Base-by-base conservation (phyloP, 306 rosid species). In the Pterocarpus santalinus region DNA sequence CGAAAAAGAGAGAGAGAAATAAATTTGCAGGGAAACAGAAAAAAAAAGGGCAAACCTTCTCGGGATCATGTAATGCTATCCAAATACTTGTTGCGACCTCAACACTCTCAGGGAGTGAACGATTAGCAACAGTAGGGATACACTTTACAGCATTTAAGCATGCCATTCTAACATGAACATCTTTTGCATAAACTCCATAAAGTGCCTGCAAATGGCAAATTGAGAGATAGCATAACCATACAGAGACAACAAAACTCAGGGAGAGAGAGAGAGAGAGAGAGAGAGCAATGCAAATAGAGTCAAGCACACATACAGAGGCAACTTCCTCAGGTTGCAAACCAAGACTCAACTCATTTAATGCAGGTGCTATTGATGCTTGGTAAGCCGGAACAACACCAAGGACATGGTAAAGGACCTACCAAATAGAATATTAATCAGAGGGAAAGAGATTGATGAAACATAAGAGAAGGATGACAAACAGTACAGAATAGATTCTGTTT, bases 31-130 rank as follows among this genome's bases (percentile, higher is more conserved):
- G 44, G 74, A 14, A 46, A 52, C 7, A 53, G 28, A 38, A 34
- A 17, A 2, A 0, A 9, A 69, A 86, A 51, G 47, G 41, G 15
- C 87, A 61, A 86, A 95, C 99, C 99, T 95, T 95, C 73, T 95
- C 92, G 15, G 95, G 98, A 67, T 95, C 99, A 72, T 95, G 99
- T 65, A 93, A 87, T 4, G 97, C 96, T 81, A 95, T 85, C 99
- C 99, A 95, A 81, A 95, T 89, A 86, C 97, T 89, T 66, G 98
- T 91, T 22, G 99, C 98, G 49, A 91, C 88, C 78, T 88, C 99
- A 75, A 86, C 80, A 57, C 90, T 83, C 81, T 90, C 88, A 53
- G 92, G 84, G 78, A 95, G 88, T 73, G 96, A 86, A 14, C 91
- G 93, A 77, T 80, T 86, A 33, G 99, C 87, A 79, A 95, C 91